Evolutionary conservation across 2,329 filamentous ascomycete species (phyloP), one percentile per base, ranked within the genome.

Genomic region (Alternaria infectoria): DNA sequence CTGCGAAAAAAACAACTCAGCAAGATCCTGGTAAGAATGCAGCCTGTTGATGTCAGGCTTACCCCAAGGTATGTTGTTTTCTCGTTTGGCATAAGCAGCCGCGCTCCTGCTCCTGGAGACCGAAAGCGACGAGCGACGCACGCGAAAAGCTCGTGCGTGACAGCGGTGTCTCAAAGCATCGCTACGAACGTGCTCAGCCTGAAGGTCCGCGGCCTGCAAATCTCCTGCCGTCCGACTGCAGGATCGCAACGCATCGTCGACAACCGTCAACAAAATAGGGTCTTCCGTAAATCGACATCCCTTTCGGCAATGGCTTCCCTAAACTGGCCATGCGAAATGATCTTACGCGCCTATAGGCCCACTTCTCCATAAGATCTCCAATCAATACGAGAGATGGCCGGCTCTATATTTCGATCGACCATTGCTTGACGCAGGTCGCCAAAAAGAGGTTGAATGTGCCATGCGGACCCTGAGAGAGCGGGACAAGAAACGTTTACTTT

Each of bases 391-490:
- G 21, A 44, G 60, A 47, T 47, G 58, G 47, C 55, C 32, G 57
- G 12, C 26, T 46, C 40, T 47, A 46, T 52, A 64, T 62, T 60
- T 43, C 49, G 59, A 68, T 64, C 60, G 58, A 66, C 60, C 59
- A 13, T 30, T 45, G 46, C 11, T 25, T n/a, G 40, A 63, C 59
- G 60, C 66, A 44, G 26, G 52, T 57, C 51, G 60, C 60, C 56
- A 51, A 12, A 59, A 65, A 8, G 15, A 36, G 58, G 44, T 25
- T 52, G 47, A 46, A n/a, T 47, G 49, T 40, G 30, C 50, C 54
- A 45, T 36, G 44, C 54, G 57, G 63, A 61, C 61, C 66, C 64
- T 65, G 57, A 45, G 45, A 47, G 54, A 47, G 26, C 43, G 44
- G 40, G 23, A 21, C 44, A 44, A 47, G 54, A 12, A 51, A 50